phyloP scores from a whole-genome alignment of 164 flowering plant species.

The Annona cherimola region DNA sequence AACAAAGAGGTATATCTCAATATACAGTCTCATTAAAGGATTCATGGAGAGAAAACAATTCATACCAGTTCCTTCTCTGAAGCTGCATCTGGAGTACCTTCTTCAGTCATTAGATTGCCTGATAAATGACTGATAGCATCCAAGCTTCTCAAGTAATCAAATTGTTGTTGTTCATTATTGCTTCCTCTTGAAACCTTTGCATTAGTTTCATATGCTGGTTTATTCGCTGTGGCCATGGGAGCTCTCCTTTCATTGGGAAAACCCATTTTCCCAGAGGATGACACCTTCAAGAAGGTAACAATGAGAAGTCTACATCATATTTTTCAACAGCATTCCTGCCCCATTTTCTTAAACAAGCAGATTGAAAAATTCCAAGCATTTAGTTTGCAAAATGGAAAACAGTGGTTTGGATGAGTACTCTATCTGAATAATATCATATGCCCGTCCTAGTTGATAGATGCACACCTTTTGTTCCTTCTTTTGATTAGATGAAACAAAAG shows the following conservation, averaged over 20 bases:
- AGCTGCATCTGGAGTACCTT: slow-evolving; percentile 57
- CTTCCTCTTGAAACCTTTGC: slow-evolving; percentile 3
- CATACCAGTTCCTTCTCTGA: slow-evolving; percentile 91
- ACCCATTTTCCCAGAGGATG: slow-evolving; percentile 22
- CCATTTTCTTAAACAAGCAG: not conserved
- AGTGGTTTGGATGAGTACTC: not conserved
- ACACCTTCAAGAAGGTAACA: slow-evolving; percentile 10
- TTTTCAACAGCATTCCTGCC: not conserved
- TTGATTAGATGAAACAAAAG: not conserved
- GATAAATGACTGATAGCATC: slow-evolving; percentile 36
- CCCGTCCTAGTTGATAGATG: not conserved
- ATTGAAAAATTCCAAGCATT: not conserved
- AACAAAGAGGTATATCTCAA: not conserved
- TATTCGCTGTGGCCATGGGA: slow-evolving; percentile 7
- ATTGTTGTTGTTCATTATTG: slow-evolving; percentile 13
- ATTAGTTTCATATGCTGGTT: not conserved
- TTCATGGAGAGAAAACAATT: slow-evolving; percentile 2
- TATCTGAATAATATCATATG: not conserved
- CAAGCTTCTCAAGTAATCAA: slow-evolving; percentile 30
- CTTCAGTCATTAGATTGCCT: slow-evolving; percentile 39
- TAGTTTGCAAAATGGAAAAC: not conserved
- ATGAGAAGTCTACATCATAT: not conserved
- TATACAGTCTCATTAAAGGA: not conserved
- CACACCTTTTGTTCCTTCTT: not conserved
- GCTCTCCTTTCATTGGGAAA: slow-evolving; percentile 17